phyloP scores from a whole-genome alignment of 176 grass and related monocot species.

The Carex littledalei region DNA sequence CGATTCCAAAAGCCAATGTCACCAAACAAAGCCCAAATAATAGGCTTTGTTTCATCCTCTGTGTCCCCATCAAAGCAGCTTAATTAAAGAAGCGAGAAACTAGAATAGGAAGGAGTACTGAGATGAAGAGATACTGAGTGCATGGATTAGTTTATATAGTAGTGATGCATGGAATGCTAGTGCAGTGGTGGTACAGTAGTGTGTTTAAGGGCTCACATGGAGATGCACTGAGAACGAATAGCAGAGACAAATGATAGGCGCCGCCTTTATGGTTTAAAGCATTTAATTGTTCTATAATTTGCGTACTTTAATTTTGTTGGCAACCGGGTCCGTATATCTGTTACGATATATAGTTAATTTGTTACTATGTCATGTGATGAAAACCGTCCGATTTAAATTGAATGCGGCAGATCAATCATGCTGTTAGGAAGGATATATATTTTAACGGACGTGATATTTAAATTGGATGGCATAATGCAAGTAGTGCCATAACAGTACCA shows the following conservation, averaged over 20 bases:
- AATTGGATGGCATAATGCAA: not conserved
- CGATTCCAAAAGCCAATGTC: not conserved
- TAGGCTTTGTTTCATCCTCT: not conserved
- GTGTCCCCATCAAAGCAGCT: not conserved
- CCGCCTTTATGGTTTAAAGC: slow-evolving; percentile 13
- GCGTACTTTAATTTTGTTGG: not conserved
- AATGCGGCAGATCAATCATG: not conserved
- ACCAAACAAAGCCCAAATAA: slow-evolving; percentile 16
- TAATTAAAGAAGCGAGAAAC: not conserved
- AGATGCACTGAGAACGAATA: not conserved
- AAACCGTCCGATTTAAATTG: not conserved
- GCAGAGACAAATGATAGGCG: not conserved
- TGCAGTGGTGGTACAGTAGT: not conserved
- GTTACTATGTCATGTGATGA: too few species aligned
- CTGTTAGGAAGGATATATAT: not conserved
- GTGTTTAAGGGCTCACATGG: slow-evolving; percentile 12
- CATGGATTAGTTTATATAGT: slow-evolving; percentile 8
- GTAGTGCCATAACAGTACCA: not conserved
- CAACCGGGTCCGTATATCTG: not conserved
- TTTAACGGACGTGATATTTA: not conserved
- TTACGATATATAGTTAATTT: too few species aligned
- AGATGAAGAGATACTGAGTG: not conserved
- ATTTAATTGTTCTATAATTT: slow-evolving; percentile 14
- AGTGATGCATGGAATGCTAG: not conserved
- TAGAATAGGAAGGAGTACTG: not conserved